These are phyloP conservation scores for Fusarium austroafricanum DNA, from an alignment of 2,329 filamentous ascomycete genomes.

Conservation along the genomic window DNA sequence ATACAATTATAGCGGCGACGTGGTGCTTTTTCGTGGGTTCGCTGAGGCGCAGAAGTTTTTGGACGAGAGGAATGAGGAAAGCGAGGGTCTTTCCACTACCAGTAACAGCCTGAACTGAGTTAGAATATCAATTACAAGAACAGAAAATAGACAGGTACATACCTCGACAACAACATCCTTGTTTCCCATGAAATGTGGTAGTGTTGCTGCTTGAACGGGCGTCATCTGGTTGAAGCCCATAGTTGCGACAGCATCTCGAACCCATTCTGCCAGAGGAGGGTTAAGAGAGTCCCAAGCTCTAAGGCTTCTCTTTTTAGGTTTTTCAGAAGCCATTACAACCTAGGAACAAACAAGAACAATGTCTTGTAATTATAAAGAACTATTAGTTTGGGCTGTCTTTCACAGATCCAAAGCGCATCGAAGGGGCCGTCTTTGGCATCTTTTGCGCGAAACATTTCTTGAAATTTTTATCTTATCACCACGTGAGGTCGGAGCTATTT, in stretches of 20 bases:
- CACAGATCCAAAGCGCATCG: slow-evolving; percentile 26
- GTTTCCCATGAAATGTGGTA: slow-evolving; percentile 88
- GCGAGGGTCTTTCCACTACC: slow-evolving; percentile 91
- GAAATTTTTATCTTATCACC: slow-evolving; percentile 50
- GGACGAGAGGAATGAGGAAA: slow-evolving; percentile 85
- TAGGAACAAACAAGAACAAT: not conserved
- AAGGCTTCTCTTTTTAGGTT: slow-evolving; percentile 58
- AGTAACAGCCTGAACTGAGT: slow-evolving; percentile 74
- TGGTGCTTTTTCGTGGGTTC: slow-evolving; percentile 91
- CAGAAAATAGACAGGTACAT: slow-evolving; percentile 1
- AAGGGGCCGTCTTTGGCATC: slow-evolving; percentile 31
- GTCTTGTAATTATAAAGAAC: not conserved
- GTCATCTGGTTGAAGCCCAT: slow-evolving; percentile 92
- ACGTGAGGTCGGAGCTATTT: slow-evolving; percentile 38
- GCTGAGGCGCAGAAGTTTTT: slow-evolving; percentile 82
- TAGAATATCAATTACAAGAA: not conserved
- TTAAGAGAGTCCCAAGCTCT: slow-evolving; percentile 59
- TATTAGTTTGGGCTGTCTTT: slow-evolving; percentile 6
- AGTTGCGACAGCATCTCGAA: slow-evolving; percentile 82
- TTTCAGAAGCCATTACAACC: slow-evolving; percentile 49
- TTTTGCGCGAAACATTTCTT: slow-evolving; percentile 47
- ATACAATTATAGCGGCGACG: slow-evolving; percentile 89
- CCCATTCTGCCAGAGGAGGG: slow-evolving; percentile 70
- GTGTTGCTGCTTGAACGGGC: slow-evolving; percentile 92
- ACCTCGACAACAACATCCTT: slow-evolving; percentile 93